phyloP scores from a whole-genome alignment of 2,329 filamentous ascomycete genomes.

The Aspergillus niger region DNA sequence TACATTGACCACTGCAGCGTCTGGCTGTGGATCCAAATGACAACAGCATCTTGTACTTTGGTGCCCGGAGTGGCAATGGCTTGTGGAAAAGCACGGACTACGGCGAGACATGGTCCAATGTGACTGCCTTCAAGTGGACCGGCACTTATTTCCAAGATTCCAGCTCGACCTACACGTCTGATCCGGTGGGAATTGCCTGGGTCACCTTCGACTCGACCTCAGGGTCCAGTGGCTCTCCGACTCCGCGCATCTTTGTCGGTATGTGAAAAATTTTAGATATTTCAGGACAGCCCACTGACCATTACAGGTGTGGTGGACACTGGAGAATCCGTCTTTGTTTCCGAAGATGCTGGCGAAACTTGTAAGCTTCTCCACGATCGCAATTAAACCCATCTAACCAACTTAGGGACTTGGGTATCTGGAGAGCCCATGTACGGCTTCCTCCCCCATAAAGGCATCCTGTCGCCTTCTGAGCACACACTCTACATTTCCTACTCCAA shows the following conservation, averaged over 20 bases:
- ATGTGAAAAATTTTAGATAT: constrained; percentile 23
- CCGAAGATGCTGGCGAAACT: constrained; percentile 55
- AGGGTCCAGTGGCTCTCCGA: constrained; percentile 47
- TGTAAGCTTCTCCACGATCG: constrained; percentile 44
- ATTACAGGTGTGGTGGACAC: constrained; percentile 48
- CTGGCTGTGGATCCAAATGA: constrained; percentile 61
- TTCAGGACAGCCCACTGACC: background rate
- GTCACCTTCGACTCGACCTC: constrained; percentile 61
- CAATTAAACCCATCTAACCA: background rate
- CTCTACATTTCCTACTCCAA: constrained; percentile 60
- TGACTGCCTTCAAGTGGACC: constrained; percentile 53
- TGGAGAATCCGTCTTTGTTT: constrained; percentile 57
- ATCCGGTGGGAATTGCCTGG: constrained; percentile 54
- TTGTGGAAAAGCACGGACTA: constrained; percentile 61
- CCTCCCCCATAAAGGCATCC: constrained; percentile 58
- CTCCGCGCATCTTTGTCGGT: constrained; percentile 60
- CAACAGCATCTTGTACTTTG: constrained; percentile 60
- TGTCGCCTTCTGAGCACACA: constrained; percentile 55
- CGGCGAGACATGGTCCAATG: constrained; percentile 57
- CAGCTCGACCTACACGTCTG: constrained; percentile 49
- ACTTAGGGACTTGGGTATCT: constrained; percentile 37
- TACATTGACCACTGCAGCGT: constrained; percentile 29
- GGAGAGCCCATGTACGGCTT: constrained; percentile 52
- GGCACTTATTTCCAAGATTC: constrained; percentile 51
- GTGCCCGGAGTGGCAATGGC: constrained; percentile 60